Conservation (phyloP, 805 yeast genomes). For the Myxozyma geophila region DNA sequence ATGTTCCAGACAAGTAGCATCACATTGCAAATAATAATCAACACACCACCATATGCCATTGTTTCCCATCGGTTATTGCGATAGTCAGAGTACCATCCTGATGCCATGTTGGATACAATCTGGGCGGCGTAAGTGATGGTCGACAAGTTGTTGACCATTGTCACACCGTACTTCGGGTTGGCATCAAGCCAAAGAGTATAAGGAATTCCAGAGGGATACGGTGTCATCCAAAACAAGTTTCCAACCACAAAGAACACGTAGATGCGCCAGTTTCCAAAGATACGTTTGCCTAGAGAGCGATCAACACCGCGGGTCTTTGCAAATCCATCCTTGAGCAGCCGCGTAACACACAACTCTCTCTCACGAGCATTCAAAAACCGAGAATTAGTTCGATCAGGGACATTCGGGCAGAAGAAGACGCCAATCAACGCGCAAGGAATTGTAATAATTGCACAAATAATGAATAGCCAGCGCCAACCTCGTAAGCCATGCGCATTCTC, state of each 20-base stretch:
- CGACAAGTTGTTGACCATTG: constrained; percentile 51
- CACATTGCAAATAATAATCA: constrained; percentile 45
- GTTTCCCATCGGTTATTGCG: constrained; percentile 35
- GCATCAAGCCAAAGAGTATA: constrained; percentile 28
- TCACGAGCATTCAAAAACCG: constrained; percentile 61
- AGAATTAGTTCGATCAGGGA: constrained; percentile 61
- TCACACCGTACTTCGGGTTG: constrained; percentile 5
- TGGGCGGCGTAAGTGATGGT: constrained; percentile 65
- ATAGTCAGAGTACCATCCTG: constrained; percentile 51
- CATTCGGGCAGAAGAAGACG: constrained; percentile 64
- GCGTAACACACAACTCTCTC: constrained; percentile 54
- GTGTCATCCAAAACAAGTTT: constrained; percentile 33
- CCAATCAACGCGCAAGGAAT: constrained; percentile 63
- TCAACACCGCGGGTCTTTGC: constrained; percentile 25
- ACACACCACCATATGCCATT: constrained; percentile 21
- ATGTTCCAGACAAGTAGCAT: constrained; percentile 62
- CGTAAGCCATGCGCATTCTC: constrained; percentile 54
- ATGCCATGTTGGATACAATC: constrained; percentile 47
- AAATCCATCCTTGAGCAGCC: constrained; percentile 43
- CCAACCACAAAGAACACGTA: constrained; percentile 28
- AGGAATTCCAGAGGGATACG: constrained; percentile 27
- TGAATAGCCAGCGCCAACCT: constrained; percentile 79
- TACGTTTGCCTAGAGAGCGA: constrained; percentile 16
- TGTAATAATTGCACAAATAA: constrained; percentile 65
- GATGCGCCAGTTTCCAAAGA: constrained; percentile 28